Conservation (phyloP, 108 stramenopile genomes). For the Discostella stelligeroides region DNA sequence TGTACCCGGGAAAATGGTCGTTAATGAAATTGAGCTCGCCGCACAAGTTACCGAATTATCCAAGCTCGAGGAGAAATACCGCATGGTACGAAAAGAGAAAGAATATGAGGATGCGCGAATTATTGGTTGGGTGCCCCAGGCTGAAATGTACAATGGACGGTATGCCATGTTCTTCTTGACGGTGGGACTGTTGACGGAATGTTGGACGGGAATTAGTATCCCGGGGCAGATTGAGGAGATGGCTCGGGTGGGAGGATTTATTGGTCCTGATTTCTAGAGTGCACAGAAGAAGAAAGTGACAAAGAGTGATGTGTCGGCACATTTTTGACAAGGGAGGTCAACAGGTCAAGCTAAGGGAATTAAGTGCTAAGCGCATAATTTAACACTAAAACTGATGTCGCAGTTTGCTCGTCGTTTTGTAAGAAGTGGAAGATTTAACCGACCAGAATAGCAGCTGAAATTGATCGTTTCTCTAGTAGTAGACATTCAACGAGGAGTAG, state of each 20-base stretch:
- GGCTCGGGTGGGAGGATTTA: conserved; percentile 86
- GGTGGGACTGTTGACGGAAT: conserved; percentile 92
- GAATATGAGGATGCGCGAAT: conserved; percentile 75
- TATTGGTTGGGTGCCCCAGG: conserved; percentile 75
- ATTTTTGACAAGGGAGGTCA: neutral
- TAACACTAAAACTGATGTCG: no score
- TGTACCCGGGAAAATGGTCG: conserved; percentile 86
- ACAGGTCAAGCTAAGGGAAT: neutral
- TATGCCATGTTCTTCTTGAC: conserved; percentile 94
- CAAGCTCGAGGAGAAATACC: conserved; percentile 75
- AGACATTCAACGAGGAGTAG: conserved; percentile 30
- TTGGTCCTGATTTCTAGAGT: conserved; percentile 64
- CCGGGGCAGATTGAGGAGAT: conserved; percentile 94
- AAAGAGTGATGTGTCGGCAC: no score
- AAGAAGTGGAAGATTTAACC: neutral
- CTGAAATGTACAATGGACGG: conserved; percentile 85
- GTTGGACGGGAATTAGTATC: conserved; percentile 88
- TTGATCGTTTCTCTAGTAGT: neutral
- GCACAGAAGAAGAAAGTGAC: neutral
- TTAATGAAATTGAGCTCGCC: conserved; percentile 81
- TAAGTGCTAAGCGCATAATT: neutral
- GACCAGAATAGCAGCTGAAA: neutral
- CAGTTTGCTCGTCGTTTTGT: no score
- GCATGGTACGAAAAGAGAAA: conserved; percentile 57
- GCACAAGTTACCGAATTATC: conserved; percentile 73